phyloP scores from a whole-genome alignment of 2,329 filamentous ascomycete genomes.

The Macrophomina tecta region DNA sequence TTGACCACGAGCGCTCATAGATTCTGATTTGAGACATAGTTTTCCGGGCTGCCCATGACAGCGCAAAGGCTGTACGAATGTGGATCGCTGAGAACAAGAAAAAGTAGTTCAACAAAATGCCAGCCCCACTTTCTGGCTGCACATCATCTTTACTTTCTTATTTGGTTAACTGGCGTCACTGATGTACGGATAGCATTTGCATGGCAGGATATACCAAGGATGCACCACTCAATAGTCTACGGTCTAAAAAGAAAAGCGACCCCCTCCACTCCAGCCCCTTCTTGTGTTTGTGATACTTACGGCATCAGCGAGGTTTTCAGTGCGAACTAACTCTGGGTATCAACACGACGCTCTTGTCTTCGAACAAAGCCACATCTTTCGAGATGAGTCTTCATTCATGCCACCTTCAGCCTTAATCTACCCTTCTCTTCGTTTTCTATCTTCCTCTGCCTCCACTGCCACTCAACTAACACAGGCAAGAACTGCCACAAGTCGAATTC shows the following conservation, averaged over 20 bases:
- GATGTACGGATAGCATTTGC: not conserved
- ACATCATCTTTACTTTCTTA: too few species aligned
- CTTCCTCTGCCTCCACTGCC: slow-evolving; percentile 69
- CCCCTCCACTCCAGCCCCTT: not conserved
- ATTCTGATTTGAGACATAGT: slow-evolving; percentile 39
- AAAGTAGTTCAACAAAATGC: not conserved
- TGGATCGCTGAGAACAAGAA: slow-evolving; percentile 53
- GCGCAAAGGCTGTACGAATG: slow-evolving; percentile 51
- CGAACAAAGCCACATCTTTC: not conserved
- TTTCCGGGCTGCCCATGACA: slow-evolving; percentile 56
- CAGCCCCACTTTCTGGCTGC: too few species aligned
- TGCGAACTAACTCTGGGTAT: slow-evolving; percentile 28
- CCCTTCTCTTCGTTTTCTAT: slow-evolving; percentile 45
- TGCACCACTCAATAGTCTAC: slow-evolving; percentile 7
- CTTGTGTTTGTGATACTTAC: not conserved
- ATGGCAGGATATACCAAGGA: not conserved
- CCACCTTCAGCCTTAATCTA: slow-evolving; percentile 33
- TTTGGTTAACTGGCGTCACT: not conserved
- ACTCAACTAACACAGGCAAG: slow-evolving; percentile 88
- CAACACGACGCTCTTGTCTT: slow-evolving; percentile 7
- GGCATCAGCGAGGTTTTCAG: slow-evolving; percentile 12
- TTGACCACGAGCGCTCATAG: not conserved
- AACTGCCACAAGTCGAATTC: slow-evolving; percentile 96
- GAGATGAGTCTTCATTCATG: slow-evolving; percentile 1
- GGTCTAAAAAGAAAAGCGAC: slow-evolving; percentile 9